Base-by-base conservation (phyloP, 2,329 filamentous ascomycete genomes). In the Aureobasidium musti region DNA sequence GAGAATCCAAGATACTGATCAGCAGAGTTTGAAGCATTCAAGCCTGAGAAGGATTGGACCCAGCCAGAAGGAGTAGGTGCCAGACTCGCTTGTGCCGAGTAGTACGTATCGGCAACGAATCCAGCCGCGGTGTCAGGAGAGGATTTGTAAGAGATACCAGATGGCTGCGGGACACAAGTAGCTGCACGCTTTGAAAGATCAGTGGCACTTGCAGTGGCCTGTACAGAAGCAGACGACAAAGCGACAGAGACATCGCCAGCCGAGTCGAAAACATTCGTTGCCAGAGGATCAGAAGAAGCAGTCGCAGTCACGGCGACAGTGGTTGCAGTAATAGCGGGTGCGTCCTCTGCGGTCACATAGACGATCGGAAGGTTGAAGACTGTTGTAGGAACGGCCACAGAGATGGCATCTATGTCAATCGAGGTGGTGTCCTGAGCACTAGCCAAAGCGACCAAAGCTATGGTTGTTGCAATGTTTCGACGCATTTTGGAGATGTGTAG, bases 91-190 rank as follows among this genome's bases (percentile, higher is more conserved):
- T 13, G 13, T 13, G 11, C 2, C 2, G 11, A 6, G 14, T 10
- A 52, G 10, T 10, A n/a, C 4, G 23, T 28, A 7, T 60, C 41
- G 7, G 56, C 39, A 30, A 39, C 56, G 17, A 23, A 60, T 4
- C 33, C 56, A 43, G 56, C 56, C 19, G 56, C 56, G 33, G 56
- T 60, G 26, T 60, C 56, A 33, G 56, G 56, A 33, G 68, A 63
- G 35, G 70, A 71, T 14, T 65, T 69, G 19, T 43, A 10, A n/a
- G 41, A n/a, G 50, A 63, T 67, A 7, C 71, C 70, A 54, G 64
- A 26, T 28, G 59, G 37, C 43, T 63, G 59, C n/a, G 56, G 56
- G 23, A 47, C 41, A 21, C 56, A 60, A 19, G 21, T n/a, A 39
- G 30, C 52, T 19, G 49, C 49, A 39, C 52, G 52, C 52, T 56